A percentile compares a stretch with the other conserved stretches of the same genome.
Conservation (phyloP, 2,329 filamentous ascomycete genomes). For the Aspergillus ustus region DNA sequence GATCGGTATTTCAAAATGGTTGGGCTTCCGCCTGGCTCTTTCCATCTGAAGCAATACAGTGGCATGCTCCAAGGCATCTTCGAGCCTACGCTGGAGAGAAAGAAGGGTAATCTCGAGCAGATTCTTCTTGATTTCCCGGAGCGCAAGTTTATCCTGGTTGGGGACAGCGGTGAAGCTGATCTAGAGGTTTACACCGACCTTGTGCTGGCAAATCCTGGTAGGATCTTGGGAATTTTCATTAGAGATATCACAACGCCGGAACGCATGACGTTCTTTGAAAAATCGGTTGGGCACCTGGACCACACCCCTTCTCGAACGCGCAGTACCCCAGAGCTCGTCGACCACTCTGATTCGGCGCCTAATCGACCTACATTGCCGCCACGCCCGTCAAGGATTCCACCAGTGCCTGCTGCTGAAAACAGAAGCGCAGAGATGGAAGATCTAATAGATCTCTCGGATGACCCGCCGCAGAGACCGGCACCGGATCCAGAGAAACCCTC, state of each 20-base stretch:
- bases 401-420: conserved; percentile 22
- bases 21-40: conserved; percentile 81
- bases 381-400: conserved; percentile 33
- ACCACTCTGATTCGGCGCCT: conserved; percentile 31
- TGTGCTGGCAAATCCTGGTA: conserved; percentile 79
- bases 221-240: conserved; percentile 88
- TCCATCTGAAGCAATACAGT: conserved; percentile 94
- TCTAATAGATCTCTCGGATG: conserved; percentile 48
- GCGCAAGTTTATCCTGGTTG: conserved; percentile 86
- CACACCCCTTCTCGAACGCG: conserved; percentile 26
- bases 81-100: conserved; percentile 93
- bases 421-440: conserved; percentile 37
- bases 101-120: conserved; percentile 83
- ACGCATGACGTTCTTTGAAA: conserved; percentile 76
- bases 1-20: conserved; percentile 82
- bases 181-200: conserved; percentile 96
- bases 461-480: conserved; percentile 25
- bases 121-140: conserved; percentile 89
- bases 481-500: conserved; percentile 24
- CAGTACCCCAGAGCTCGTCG: conserved; percentile 32
- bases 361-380: conserved; percentile 48
- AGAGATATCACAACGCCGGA: conserved; percentile 88
- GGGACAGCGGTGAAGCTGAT: conserved; percentile 95
- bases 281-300: conserved; percentile 51
- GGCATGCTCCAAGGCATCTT: conserved; percentile 99